phyloP scores from a whole-genome alignment of 805 yeast genomes.

The Candida gorgasii region DNA sequence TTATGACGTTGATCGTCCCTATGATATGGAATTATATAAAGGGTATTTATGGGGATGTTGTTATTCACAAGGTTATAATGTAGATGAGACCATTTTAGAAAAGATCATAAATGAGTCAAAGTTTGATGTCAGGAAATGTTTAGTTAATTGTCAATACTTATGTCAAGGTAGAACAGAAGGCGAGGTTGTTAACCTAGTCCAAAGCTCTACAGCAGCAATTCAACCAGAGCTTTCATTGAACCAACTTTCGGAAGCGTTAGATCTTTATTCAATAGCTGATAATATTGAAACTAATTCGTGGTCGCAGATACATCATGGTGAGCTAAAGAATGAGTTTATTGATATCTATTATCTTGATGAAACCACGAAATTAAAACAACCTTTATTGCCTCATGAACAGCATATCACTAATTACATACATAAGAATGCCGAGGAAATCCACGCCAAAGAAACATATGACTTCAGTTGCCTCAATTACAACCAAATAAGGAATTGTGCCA shows the following conservation, averaged over 20 bases:
- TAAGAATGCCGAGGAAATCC: neutral
- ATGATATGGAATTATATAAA: constrained; percentile 19
- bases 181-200: neutral
- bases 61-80: constrained; percentile 32
- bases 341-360: constrained; percentile 37
- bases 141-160: constrained; percentile 46
- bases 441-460: neutral
- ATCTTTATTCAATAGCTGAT: constrained; percentile 30
- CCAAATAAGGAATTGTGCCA: constrained; percentile 13
- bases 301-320: constrained; percentile 28
- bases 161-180: constrained; percentile 21
- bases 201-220: neutral
- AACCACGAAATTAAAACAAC: constrained; percentile 25
- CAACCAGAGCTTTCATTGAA: neutral
- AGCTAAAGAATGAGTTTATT: constrained; percentile 33
- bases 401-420: constrained; percentile 3
- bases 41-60: constrained; percentile 46
- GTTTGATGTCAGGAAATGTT: constrained; percentile 48
- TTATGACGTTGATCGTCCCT: constrained; percentile 8
- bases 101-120: constrained; percentile 16
- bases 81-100: constrained; percentile 30
- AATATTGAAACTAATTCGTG: constrained; percentile 24
- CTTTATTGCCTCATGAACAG: constrained; percentile 38
- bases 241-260: constrained; percentile 18
- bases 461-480: constrained; percentile 4